Evolutionary conservation across 1,284 basidiomycete genomes (phyloP).

Genomic region (Lentinula novae-zelandiae): DNA sequence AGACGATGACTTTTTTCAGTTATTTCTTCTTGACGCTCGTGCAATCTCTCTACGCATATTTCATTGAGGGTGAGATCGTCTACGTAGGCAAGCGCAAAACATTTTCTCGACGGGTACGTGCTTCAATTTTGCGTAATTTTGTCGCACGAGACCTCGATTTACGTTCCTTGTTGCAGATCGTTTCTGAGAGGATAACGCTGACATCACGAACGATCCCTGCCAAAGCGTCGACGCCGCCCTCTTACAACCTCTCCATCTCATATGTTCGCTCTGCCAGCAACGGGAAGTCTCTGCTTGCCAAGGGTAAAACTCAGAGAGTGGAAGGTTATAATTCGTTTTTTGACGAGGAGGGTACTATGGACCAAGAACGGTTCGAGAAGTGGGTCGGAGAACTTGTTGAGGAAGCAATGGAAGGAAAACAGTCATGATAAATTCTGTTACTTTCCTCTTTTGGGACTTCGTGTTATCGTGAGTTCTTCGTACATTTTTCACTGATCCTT

Average conservation of each 20-base stretch:
- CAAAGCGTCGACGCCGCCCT: conserved; percentile 41
- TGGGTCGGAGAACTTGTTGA: conserved; percentile 73
- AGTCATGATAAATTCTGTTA: conserved; percentile 16
- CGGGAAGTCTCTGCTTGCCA: conserved; percentile 72
- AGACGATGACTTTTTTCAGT: conserved; percentile 33
- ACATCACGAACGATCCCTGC: conserved; percentile 60
- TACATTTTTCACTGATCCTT: neutral
- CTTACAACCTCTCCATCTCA: conserved; percentile 58
- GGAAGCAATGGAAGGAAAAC: conserved; percentile 53
- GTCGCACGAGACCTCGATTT: conserved; percentile 1
- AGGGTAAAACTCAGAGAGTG: conserved; percentile 50
- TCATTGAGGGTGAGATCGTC: conserved; percentile 76
- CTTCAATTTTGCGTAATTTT: neutral
- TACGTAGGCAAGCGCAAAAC: conserved; percentile 83
- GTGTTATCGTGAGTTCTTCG: neutral
- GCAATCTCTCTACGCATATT: conserved; percentile 77
- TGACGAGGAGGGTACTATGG: conserved; percentile 65
- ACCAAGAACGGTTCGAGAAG: conserved; percentile 63
- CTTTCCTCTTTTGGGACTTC: neutral
- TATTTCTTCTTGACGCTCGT: conserved; percentile 68
- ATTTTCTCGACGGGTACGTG: conserved; percentile 73
- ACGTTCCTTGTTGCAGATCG: conserved; percentile 48
- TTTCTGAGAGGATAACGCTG: conserved; percentile 77
- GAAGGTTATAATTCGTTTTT: conserved; percentile 67
- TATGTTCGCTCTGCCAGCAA: conserved; percentile 74